Evolutionary conservation across 352 stramenopile genomes (phyloP), one percentile per base, ranked within the genome.

Genomic region (Phytophthora citrophthora): DNA sequence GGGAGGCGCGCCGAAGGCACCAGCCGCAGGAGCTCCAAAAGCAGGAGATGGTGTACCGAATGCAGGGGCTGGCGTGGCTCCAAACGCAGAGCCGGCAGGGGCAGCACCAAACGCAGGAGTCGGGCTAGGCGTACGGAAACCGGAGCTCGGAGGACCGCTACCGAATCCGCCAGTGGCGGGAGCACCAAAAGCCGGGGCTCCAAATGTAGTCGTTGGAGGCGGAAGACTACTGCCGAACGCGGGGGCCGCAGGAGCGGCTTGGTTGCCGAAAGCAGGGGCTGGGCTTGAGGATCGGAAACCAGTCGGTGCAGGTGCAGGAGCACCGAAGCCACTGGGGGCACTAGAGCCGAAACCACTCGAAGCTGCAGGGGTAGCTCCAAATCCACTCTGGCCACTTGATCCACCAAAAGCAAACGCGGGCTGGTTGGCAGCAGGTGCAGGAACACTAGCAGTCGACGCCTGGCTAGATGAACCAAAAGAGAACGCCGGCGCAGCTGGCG

Each of bases 381-480:
- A 83, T 26, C 62, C 60, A 40, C 54, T 55, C 9, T 57, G 51
- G 24, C 44, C 43, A 53, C 48, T 61, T 9, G 73, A 64, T 9
- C 72, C 55, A 12, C 76, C 77, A 61, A 86, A 89, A 4, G 52
- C 62, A 49, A 74, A 74, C 13, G 77, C 64, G 7, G 64, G 71
- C 55, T 81, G 59, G 49, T 39, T 43, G 49, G 68, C 44, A 18
- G 72, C 23, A 39, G 62, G 31, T 53, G 70, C 64, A 52, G 64
- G 52, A 8, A 64, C 68, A 43, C 40, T 62, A 12, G 72, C 41
- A 53, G 64, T 64, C 1, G 72, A 51, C 0, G 71, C 34, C 48
- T 77, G 76, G 18, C 63, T 77, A 13, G 62, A 68, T 47, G 71
- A 52, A 51, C 71, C 65, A 20, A 84, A 77, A 20, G 65, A 59